Base-by-base conservation (phyloP, 805 yeast species). In the Spathaspora sp. region DNA sequence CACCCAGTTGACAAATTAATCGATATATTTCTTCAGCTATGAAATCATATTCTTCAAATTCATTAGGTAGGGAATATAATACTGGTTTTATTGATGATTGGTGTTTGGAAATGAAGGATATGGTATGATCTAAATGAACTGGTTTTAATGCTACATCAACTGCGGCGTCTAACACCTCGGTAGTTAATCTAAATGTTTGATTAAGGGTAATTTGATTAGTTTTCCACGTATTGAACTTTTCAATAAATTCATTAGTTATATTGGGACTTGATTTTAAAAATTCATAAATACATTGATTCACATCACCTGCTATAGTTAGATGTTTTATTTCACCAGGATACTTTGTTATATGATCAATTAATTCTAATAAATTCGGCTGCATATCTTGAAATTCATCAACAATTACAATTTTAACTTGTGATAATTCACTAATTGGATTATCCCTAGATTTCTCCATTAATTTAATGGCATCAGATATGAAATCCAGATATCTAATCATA, bases 331-430 rank as follows among this genome's bases (percentile, higher is more conserved):
- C 51, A 14, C 26, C 39, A 2, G 52, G 75, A 53, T 72, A 70
- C 0, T 74, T 55, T 2, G 80, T 66, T 1, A 71, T 61, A 4
- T 64, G 60, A 43, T 59, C 56, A 3, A 85, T 66, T 1, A 86
- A 61, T 17, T 73, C 72, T 23, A 80, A 58, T 18, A 86, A 66
- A 9, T 71, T 72, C 0, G 78, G 77, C 55, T 83, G 80, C 61
- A 86, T 73, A 64, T 87, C 93, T 61, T 87, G 93, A 59, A 83
- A 84, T 61, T 87, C 93, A 66, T 87, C 93, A 11, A 87, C 82
- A 1, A 87, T 64, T 0, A 85, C 72, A 1, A 63, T 72, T 47
- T 62, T 65, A 50, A 64, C 67, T 12, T 57, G 55, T 5, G 57
- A 54, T 42, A 73, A 46, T 32, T 61, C 62, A 1, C 65, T 57